Evolutionary conservation across 2,329 filamentous ascomycete genomes (phyloP).

Genomic region (Penicillium sp.): DNA sequence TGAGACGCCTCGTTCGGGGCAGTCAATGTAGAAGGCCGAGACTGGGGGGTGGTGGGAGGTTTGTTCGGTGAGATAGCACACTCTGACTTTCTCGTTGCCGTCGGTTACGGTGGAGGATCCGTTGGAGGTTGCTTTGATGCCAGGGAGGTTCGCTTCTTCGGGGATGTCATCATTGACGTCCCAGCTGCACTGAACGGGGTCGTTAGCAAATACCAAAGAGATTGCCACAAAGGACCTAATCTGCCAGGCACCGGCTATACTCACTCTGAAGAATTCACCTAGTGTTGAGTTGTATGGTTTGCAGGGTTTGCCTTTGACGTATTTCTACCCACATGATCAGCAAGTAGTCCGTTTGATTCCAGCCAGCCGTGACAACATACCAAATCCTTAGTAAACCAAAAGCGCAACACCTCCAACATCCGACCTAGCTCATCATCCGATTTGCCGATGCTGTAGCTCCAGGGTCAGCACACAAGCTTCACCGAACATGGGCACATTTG

Average conservation of each 20-base stretch:
- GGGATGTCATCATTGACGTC: slow-evolving; percentile 78
- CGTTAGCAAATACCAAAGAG: slow-evolving; percentile 1
- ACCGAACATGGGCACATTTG: slow-evolving; percentile 21
- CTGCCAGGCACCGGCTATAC: slow-evolving; percentile 25
- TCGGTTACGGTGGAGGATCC: slow-evolving; percentile 32
- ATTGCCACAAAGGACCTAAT: not conserved
- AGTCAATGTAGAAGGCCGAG: slow-evolving; percentile 90
- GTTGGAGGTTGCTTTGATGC: slow-evolving; percentile 31
- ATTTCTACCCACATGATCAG: slow-evolving; percentile 60
- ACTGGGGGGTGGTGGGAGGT: slow-evolving; percentile 97
- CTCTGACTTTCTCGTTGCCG: slow-evolving; percentile 57
- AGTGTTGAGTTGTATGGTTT: slow-evolving; percentile 98
- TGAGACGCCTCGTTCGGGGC: slow-evolving; percentile 81
- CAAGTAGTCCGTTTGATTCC: slow-evolving; percentile 3
- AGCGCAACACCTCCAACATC: slow-evolving; percentile 89
- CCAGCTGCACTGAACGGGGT: slow-evolving; percentile 77
- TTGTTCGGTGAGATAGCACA: slow-evolving; percentile 95
- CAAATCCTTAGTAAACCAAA: slow-evolving; percentile 98
- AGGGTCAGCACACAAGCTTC: slow-evolving; percentile 37
- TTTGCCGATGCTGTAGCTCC: slow-evolving; percentile 64
- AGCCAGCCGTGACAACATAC: slow-evolving; percentile 40
- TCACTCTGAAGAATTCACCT: slow-evolving; percentile 92
- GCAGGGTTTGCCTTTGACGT: slow-evolving; percentile 96
- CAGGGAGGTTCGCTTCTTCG: slow-evolving; percentile 48
- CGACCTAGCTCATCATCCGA: slow-evolving; percentile 87